A percentile compares a stretch with the other conserved stretches of the same genome.
Conservation (phyloP, 75 land plant genomes). For the Larix kaempferi region DNA sequence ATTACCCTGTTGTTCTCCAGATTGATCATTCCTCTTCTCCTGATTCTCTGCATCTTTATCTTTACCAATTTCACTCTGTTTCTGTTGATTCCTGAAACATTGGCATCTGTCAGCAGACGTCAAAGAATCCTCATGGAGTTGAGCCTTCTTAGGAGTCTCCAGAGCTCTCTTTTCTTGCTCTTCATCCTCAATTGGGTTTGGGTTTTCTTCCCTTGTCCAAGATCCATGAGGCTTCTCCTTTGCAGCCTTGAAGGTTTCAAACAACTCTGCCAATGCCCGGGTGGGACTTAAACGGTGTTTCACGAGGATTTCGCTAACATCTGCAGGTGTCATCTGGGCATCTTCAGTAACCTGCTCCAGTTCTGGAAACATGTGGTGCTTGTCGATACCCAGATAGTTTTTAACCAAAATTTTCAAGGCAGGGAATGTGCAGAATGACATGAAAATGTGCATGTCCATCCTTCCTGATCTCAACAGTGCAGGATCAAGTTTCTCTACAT, state of each 20-base stretch:
- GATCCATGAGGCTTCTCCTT: constrained; percentile 18
- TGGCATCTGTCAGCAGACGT: background rate
- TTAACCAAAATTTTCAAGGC: constrained; percentile 63
- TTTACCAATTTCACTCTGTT: background rate
- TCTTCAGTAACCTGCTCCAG: constrained; percentile 31
- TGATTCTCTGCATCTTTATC: constrained; percentile 1
- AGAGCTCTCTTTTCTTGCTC: constrained; percentile 64
- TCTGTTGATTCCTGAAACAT: background rate
- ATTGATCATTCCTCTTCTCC: background rate
- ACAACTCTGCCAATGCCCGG: constrained; percentile 49
- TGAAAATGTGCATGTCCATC: constrained; percentile 93
- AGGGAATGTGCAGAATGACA: constrained; percentile 69
- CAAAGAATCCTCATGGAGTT: background rate
- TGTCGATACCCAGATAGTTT: constrained; percentile 52
- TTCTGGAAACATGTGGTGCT: constrained; percentile 17
- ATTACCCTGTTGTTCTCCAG: background rate
- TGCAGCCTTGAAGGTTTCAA: constrained; percentile 41
- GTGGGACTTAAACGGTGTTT: constrained; percentile 35
- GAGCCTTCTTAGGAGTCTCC: constrained; percentile 29
- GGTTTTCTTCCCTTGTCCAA: constrained; percentile 9
- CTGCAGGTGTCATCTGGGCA: constrained; percentile 78
- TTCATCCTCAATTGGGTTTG: constrained; percentile 19
- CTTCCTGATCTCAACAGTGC: constrained; percentile 79
- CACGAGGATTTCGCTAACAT: constrained; percentile 66
- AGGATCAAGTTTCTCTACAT: constrained; percentile 82